Percentiles rank a stretch among this genome's conserved stretches.
phyloP scores from a whole-genome alignment of 441 rosid genomes.

The Populus hybrid region DNA sequence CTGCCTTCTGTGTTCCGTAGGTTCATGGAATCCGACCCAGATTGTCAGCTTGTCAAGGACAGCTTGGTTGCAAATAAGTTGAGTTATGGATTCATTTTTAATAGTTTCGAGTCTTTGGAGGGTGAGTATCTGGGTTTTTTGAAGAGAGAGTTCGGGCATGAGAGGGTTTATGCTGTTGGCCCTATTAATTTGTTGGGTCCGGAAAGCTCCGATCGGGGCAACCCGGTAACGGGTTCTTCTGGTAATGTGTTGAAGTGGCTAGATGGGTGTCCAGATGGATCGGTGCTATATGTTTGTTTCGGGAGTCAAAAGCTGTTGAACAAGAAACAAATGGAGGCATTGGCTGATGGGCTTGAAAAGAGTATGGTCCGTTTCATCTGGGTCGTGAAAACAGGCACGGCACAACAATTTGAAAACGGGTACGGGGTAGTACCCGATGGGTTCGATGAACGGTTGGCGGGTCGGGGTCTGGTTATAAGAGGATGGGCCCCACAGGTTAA shows the following conservation, averaged over 20 bases:
- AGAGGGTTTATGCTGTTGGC: constrained; percentile 44
- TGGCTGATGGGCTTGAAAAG: constrained; percentile 43
- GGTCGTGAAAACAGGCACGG: constrained; percentile 38
- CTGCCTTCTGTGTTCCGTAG: constrained; percentile 38
- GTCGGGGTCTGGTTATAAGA: constrained; percentile 33
- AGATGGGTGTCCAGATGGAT: constrained; percentile 41
- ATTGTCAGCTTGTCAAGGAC: constrained; percentile 26
- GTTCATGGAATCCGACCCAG: constrained; percentile 26
- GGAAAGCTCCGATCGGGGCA: background rate
- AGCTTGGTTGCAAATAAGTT: constrained; percentile 20
- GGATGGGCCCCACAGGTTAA: constrained; percentile 61
- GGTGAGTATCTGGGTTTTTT: constrained; percentile 28
- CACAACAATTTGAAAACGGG: constrained; percentile 18
- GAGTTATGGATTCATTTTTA: constrained; percentile 46
- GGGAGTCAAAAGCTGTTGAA: constrained; percentile 50
- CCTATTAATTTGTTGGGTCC: constrained; percentile 41
- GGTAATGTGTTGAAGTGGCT: constrained; percentile 38
- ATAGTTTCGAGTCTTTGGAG: constrained; percentile 40
- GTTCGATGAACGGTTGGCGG: constrained; percentile 35
- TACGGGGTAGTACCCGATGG: constrained; percentile 34
- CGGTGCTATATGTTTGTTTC: constrained; percentile 50
- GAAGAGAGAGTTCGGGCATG: constrained; percentile 29
- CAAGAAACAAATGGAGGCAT: constrained; percentile 39
- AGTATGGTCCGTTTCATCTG: constrained; percentile 47
- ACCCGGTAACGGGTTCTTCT: background rate